Base-by-base conservation (phyloP, 208 protist genomes). In the Acanthamoeba healyi region DNA sequence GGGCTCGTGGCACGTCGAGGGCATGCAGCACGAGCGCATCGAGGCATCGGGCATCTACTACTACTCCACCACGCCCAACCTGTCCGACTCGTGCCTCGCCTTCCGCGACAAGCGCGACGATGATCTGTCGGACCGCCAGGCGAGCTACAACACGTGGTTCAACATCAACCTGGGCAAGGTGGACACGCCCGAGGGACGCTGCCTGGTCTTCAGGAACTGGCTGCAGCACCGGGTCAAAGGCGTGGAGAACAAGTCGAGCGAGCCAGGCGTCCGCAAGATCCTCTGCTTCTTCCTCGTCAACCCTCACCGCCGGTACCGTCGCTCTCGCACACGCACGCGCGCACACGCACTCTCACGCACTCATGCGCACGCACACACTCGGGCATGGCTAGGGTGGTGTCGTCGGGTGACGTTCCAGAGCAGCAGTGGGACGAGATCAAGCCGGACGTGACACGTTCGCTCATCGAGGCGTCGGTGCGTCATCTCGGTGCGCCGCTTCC, bases 1-100 rank as follows among this genome's bases (percentile, higher is more conserved):
- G 26, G 95, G 95, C 32, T 40, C 70, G 5, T 96, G 94, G 94
- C 95, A 96, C 63, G 88, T 95, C 15, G 95, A 96, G 67, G 95
- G 95, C 42, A 96, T 96, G 95, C 7, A 81, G 38, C 94, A 96
- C 94, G 95, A 96, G 70, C 7, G 94, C 38, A 96, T 96, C 61
- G 70, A 96, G 2, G 95, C 95, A 10, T 92, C 86, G 42, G 94
- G 95, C 38, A 96, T 96, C 65, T 96, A 96, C 63, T 77, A 77
- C 38, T 95, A 96, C 95, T 94, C 67, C 54, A 36, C 88, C 22
- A 36, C 19, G n/a, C 54, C 96, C 32, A 93, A 95, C 49, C 88
- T 96, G 24, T 46, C 32, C 34, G 94, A 94, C 32, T 54, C n/a
- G 32, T 10, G 42, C 34, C 86, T 96, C n/a, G 44, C 46, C 58